A percentile compares a stretch with the other conserved stretches of the same genome.
These are phyloP conservation scores for Sphaceloma murrayae DNA, from an alignment of 2,329 filamentous ascomycete species.

Conservation along the genomic window DNA sequence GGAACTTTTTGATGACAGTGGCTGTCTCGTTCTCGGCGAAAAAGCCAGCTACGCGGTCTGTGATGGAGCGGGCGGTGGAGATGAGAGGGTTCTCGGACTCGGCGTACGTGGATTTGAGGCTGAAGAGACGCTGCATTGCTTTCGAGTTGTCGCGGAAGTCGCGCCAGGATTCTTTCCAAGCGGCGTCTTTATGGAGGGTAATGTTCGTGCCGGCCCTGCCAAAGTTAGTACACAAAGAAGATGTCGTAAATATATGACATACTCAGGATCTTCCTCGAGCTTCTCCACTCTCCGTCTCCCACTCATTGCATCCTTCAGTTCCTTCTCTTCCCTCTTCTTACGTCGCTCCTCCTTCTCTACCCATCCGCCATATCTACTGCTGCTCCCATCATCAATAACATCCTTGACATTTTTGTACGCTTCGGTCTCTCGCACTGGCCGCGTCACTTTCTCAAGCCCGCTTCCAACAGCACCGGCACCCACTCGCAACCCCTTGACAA, in stretches of 20 bases:
- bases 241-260: slow-evolving; percentile 35
- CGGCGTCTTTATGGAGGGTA: slow-evolving; percentile 91
- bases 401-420: slow-evolving; percentile 89
- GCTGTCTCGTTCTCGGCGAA: slow-evolving; percentile 98
- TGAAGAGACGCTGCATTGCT: slow-evolving; percentile 79
- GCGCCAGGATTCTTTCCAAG: slow-evolving; percentile 97
- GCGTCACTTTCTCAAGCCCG: slow-evolving; percentile 86
- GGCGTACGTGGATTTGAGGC: slow-evolving; percentile 76
- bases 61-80: slow-evolving; percentile 84
- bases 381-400: slow-evolving; percentile 93
- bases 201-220: slow-evolving; percentile 82
- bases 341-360: slow-evolving; percentile 89
- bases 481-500: slow-evolving; percentile 82
- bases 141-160: slow-evolving; percentile 87
- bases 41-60: slow-evolving; percentile 85
- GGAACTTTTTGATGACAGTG: slow-evolving; percentile 95
- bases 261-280: slow-evolving; percentile 81
- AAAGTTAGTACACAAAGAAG: slow-evolving; percentile 26
- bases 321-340: slow-evolving; percentile 63
- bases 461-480: slow-evolving; percentile 78
- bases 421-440: slow-evolving; percentile 87
- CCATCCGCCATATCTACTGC: slow-evolving; percentile 92
- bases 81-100: slow-evolving; percentile 97
- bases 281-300: slow-evolving; percentile 39
- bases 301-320: slow-evolving; percentile 49